Evolutionary conservation across 192 early-diverging fungal genomes (phyloP).

Genomic region (Funneliformis geosporum): DNA sequence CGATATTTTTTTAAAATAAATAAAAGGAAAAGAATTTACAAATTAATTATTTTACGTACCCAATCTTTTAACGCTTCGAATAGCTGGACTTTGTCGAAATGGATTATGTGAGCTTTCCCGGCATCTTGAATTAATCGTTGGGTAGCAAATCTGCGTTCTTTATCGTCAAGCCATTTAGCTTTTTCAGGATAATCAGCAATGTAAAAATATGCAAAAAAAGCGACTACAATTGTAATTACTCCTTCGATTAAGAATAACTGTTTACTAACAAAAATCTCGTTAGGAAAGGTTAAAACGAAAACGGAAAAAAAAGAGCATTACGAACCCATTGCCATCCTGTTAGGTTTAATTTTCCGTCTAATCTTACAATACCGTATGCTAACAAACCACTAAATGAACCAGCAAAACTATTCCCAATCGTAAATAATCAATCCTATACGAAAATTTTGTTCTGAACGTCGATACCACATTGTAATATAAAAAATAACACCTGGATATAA

Average conservation of each 20-base stretch:
- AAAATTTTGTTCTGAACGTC: constrained; percentile 52
- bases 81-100: constrained; percentile 57
- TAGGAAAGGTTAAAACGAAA: background rate
- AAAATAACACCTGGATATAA: constrained; percentile 61
- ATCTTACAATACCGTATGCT: constrained; percentile 63
- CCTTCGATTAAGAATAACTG: constrained; percentile 68
- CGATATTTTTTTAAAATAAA: background rate
- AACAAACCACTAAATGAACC: constrained; percentile 66
- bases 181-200: constrained; percentile 54
- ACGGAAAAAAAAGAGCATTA: too few relatives aligned
- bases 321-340: constrained; percentile 55
- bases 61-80: constrained; percentile 50
- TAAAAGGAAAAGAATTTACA: background rate
- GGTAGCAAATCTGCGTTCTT: constrained; percentile 48
- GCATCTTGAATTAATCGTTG: constrained; percentile 50
- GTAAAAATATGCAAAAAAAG: constrained; percentile 44
- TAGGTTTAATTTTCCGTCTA: constrained; percentile 52
- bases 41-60: constrained; percentile 33
- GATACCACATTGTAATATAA: constrained; percentile 61
- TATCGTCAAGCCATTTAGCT: constrained; percentile 44
- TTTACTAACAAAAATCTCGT: background rate
- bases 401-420: constrained; percentile 52
- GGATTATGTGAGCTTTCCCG: constrained; percentile 47
- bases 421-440: constrained; percentile 61
- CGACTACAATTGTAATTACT: constrained; percentile 43